Evolutionary conservation across 148 eudicot genomes (phyloP), one percentile per base, ranked within the genome.

Genomic region (Rhododendron kiyosumense): DNA sequence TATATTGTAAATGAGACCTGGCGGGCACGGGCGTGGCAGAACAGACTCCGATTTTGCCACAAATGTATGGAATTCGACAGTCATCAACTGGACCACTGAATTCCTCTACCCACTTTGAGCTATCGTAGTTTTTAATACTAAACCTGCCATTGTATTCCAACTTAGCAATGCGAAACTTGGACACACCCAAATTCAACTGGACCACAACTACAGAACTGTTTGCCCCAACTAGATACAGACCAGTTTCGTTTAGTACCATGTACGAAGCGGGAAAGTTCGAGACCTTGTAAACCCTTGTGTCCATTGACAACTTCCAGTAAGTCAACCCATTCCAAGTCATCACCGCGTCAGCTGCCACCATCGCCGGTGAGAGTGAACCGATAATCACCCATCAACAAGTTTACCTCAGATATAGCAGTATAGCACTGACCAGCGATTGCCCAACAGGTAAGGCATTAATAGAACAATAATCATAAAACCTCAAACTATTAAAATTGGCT

Each of bases 281-380:
- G 87, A 89, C 89, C 65, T 7, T 87, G 43, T 81, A 85, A 8
- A 90, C 92, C n/a, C 87, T 86, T 14, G 48, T 45, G 48, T 45
- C 10, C 48, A 92, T 95, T 41, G 93, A 92, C 65, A 95, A 30
- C 83, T 87, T 90, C 94, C 92, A 91, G 41, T 93, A 93, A 10
- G 91, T 87, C 49, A 82, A 86, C 30, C 90, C 91, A 77, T 85
- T 43, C 96, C 98, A 95, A 86, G 88, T 90, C 77, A 92, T 77
- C 11, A 88, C 71, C 28, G 88, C 94, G 79, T 95, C 96, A n/a
- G 43, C 88, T 86, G 57, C 57, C 18, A 14, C 57, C 57, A 14
- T 52, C 57, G 38, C 78, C 20, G 3, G 94, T 87, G 11, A 93
- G 36, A 7, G 90, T 85, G 65, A 95, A 90, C 20, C 73, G 86